Percentiles rank a stretch among this genome's conserved stretches.
These are phyloP conservation scores for Usnea hakonensis DNA, from an alignment of 495 filamentous ascomycete species.

Conservation along the genomic window DNA sequence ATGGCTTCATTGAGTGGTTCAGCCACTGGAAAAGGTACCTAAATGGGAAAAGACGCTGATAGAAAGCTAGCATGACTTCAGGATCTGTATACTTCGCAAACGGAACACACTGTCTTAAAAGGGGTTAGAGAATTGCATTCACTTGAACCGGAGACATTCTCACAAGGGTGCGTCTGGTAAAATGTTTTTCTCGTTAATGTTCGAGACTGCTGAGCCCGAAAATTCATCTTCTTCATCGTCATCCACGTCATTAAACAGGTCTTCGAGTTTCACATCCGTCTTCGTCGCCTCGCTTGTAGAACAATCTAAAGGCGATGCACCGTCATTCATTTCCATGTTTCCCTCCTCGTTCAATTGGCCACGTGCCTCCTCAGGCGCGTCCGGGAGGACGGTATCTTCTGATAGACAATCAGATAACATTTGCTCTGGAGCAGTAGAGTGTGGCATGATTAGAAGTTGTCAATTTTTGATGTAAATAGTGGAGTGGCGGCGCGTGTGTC, in stretches of 20 bases:
- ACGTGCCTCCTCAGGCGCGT: constrained; percentile 9
- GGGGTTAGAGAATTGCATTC: constrained; percentile 3
- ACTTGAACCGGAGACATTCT: constrained; percentile 13
- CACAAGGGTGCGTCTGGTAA: constrained; percentile 40
- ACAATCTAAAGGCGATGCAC: neutral
- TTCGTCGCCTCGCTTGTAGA: neutral
- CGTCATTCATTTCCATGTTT: neutral
- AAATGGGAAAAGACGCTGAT: constrained; percentile 93
- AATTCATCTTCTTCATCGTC: constrained; percentile 75
- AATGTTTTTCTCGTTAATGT: constrained; percentile 38
- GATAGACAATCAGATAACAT: neutral
- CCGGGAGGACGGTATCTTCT: constrained; percentile 19
- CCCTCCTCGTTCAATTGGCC: neutral
- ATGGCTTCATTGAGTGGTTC: constrained; percentile 81
- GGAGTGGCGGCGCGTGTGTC: too few relatives aligned
- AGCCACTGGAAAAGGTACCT: constrained; percentile 96
- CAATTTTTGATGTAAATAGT: neutral
- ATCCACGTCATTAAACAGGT: constrained; percentile 59
- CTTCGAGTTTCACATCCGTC: constrained; percentile 64
- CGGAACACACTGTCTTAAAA: constrained; percentile 25
- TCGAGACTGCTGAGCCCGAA: constrained; percentile 46
- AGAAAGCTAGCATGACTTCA: constrained; percentile 82
- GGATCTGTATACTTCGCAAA: constrained; percentile 51
- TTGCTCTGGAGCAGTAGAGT: constrained; percentile 16
- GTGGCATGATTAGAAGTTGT: constrained; percentile 18